These are phyloP conservation scores for Sonneratia alba DNA, from an alignment of 345 rosid species.

Conservation along the genomic window DNA sequence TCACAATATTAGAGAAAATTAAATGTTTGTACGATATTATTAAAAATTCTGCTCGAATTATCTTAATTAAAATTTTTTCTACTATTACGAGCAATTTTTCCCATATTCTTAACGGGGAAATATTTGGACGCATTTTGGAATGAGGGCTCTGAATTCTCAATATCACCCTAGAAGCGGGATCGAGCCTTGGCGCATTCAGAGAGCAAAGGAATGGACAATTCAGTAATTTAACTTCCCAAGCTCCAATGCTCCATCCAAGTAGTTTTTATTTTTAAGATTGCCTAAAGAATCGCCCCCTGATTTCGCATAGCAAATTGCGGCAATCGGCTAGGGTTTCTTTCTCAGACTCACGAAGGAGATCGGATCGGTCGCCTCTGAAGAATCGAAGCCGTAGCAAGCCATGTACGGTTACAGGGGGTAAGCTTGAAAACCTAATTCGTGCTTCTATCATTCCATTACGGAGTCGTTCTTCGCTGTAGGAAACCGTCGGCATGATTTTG, in stretches of 20 bases:
- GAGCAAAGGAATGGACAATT: not conserved
- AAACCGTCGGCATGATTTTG: not conserved
- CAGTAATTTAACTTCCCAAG: not conserved
- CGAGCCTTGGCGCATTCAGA: not conserved
- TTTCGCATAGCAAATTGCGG: not conserved
- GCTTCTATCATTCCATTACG: not conserved
- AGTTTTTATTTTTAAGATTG: too few species aligned
- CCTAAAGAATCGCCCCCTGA: not conserved
- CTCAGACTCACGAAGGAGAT: not conserved
- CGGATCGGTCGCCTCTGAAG: not conserved
- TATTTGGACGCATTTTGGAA: too few species aligned
- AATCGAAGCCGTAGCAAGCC: constrained; percentile 1
- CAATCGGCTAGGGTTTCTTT: not conserved
- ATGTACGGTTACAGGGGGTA: constrained; percentile 56
- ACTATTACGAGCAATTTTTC: too few species aligned
- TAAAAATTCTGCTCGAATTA: too few species aligned
- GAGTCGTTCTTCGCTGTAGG: not conserved
- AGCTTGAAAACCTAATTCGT: constrained; percentile 9
- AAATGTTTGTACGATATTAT: too few species aligned
- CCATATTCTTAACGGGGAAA: too few species aligned
- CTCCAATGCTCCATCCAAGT: not conserved
- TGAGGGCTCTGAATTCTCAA: too few species aligned
- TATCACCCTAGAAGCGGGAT: too few species aligned
- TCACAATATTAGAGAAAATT: too few species aligned
- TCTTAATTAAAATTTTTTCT: too few species aligned